Conservation (phyloP, 2,329 filamentous ascomycete genomes). For the Aspergillus carbonarius region DNA sequence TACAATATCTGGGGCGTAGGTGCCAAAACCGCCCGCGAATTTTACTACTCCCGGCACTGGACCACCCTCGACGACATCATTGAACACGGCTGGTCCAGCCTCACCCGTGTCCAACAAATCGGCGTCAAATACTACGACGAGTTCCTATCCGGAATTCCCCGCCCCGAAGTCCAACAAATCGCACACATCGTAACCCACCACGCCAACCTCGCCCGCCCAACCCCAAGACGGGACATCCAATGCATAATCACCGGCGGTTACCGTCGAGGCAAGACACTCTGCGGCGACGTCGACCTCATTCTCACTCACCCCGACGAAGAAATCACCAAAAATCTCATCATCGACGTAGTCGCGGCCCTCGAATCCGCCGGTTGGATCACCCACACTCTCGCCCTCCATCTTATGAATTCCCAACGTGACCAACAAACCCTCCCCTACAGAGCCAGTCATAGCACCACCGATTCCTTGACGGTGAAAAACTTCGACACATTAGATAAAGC, state of each 20-base stretch:
- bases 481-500: constrained; percentile 93
- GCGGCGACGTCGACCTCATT: constrained; percentile 83
- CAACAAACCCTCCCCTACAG: constrained; percentile 63
- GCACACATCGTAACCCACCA: constrained; percentile 62
- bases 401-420: constrained; percentile 68
- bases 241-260: constrained; percentile 76
- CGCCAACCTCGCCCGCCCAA: constrained; percentile 60
- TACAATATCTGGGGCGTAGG: constrained; percentile 92
- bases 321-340: constrained; percentile 68
- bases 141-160: constrained; percentile 68
- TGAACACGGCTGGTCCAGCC: constrained; percentile 72
- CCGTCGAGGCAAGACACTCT: constrained; percentile 69
- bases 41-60: constrained; percentile 76
- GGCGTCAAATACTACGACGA: constrained; percentile 93
- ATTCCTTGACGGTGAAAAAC: constrained; percentile 38
- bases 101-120: constrained; percentile 85
- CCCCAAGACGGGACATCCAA: constrained; percentile 49
- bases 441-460: constrained; percentile 29
- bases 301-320: constrained; percentile 73
- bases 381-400: constrained; percentile 72
- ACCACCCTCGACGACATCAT: constrained; percentile 81
- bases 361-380: constrained; percentile 72
- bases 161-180: constrained; percentile 71
- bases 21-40: constrained; percentile 74
- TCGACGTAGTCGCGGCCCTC: constrained; percentile 67